Evolutionary conservation across 495 filamentous ascomycete species (phyloP).

Genomic region (Penicillium pancosmium): DNA sequence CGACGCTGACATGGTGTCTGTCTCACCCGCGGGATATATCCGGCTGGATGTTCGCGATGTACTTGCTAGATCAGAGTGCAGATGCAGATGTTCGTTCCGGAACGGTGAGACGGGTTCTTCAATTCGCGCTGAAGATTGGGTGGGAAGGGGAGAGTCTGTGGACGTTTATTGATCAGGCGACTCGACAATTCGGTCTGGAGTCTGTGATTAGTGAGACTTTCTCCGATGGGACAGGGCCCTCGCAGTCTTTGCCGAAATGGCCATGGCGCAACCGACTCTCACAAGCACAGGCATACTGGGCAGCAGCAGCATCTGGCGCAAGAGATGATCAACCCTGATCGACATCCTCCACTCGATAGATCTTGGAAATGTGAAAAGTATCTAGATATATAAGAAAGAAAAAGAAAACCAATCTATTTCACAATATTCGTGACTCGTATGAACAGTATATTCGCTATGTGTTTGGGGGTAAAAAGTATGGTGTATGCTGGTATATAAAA

Average conservation of each 20-base stretch:
- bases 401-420: conserved; percentile 10
- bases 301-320: neutral
- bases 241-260: neutral
- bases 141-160: conserved; percentile 52
- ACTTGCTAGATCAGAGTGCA: conserved; percentile 43
- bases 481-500: conserved; percentile 22
- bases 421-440: conserved; percentile 12
- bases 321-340: neutral
- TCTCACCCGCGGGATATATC: conserved; percentile 73
- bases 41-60: conserved; percentile 69
- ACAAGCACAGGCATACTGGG: conserved; percentile 34
- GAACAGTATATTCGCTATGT: conserved; percentile 13
- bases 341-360: too few species aligned
- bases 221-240: neutral
- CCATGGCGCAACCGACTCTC: conserved; percentile 34
- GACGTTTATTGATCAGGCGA: conserved; percentile 43
- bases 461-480: conserved; percentile 13
- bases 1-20: conserved; percentile 58
- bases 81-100: conserved; percentile 16
- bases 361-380: too few species aligned
- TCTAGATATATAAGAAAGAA: neutral
- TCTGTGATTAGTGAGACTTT: conserved; percentile 11
- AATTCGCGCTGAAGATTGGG: conserved; percentile 42
- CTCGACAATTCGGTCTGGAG: conserved; percentile 27
- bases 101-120: conserved; percentile 28